Percentiles rank a stretch among this genome's conserved stretches.
Conservation (phyloP, 345 rosid species). For the Anastatica hierochuntica region DNA sequence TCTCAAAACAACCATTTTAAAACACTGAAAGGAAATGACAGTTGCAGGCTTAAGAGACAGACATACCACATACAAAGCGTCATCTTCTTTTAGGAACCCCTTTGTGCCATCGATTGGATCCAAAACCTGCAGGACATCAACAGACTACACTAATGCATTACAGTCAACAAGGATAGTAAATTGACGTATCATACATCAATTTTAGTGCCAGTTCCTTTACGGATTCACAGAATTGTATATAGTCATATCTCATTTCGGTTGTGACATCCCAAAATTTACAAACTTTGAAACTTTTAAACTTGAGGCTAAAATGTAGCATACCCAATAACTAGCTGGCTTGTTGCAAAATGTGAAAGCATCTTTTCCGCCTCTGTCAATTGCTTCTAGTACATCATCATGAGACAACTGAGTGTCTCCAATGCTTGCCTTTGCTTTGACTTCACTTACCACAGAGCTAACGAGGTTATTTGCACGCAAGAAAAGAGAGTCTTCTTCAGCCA, state of each 20-base stretch:
- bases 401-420: slow-evolving; percentile 34
- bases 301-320: too few relatives aligned
- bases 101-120: slow-evolving; percentile 89
- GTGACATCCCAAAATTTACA: too few relatives aligned
- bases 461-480: slow-evolving; percentile 55
- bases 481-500: slow-evolving; percentile 88
- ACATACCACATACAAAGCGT: slow-evolving; percentile 84
- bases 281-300: too few relatives aligned
- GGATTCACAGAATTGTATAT: too few relatives aligned
- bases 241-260: too few relatives aligned
- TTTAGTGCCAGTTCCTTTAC: too few relatives aligned
- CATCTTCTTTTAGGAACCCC: slow-evolving; percentile 71
- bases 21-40: background rate
- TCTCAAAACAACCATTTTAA: background rate
- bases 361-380: slow-evolving; percentile 81
- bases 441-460: slow-evolving; percentile 56
- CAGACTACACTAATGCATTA: too few relatives aligned
- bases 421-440: slow-evolving; percentile 37
- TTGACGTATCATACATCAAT: too few relatives aligned
- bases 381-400: slow-evolving; percentile 55
- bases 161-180: too few relatives aligned
- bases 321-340: slow-evolving; percentile 84
- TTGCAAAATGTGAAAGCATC: slow-evolving; percentile 42
- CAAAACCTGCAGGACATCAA: slow-evolving; percentile 46
- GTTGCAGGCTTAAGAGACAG: slow-evolving; percentile 4